Base-by-base conservation (phyloP, 805 yeast genomes). In the Ogataea methylovora region DNA sequence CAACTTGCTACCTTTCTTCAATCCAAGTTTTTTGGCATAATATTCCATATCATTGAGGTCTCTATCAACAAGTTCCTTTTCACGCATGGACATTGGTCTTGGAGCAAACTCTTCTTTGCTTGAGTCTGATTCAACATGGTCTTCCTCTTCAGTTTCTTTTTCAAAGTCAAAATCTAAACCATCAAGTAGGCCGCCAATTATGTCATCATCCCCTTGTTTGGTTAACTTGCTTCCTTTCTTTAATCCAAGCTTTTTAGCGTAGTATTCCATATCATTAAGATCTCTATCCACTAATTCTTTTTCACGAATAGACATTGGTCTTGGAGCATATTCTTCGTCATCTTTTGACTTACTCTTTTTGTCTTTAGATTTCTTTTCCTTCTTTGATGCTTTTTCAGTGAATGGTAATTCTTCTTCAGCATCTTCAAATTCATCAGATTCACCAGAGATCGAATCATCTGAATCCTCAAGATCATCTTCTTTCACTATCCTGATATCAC, bases 11-110 rank as follows among this genome's bases (percentile, higher is more conserved):
- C 76, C 73, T 42, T 76, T 76, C 37, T 64, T 66, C 45, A 84
- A 54, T 1, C 94, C 94, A 8, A 88, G 63, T 48, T 83, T 79
- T 42, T 80, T 81, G 4, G 96, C 88, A 54, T 86, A 88, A 50
- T 80, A 85, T 28, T 71, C 75, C 59, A 84, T 78, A 35, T 88
- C 95, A 37, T 74, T 79, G 39, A 84, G 94, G 44, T 84, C 94
- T 41, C 70, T 67, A 31, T 61, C 59, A 44, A 72, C 49, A 23
- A 69, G 57, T 5, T 70, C 73, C 24, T 64, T 63, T 24, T 76
- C 78, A 4, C 66, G 65, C 2, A 72, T 62, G 6, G 65, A 56
- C 43, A 47, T 42, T 32, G 47, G 52, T 39, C 40, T 56, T 26
- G 39, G 42, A 14, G 29, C 29, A 25, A 30, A 40, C 38, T 36